These are phyloP conservation scores for Acacia confusa DNA, from an alignment of 306 rosid species.

Conservation along the genomic window DNA sequence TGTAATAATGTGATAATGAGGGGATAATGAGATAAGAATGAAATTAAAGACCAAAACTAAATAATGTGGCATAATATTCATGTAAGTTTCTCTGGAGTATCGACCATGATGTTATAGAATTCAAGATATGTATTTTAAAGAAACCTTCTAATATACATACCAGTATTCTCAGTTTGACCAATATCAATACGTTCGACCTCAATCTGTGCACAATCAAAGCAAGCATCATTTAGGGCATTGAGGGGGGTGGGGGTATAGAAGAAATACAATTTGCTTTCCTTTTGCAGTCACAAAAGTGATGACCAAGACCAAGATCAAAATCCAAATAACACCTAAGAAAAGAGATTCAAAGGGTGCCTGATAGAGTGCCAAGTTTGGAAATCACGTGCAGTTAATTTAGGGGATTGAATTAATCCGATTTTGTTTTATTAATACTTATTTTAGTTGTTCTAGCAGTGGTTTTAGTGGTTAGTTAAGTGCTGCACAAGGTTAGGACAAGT, in stretches of 20 bases:
- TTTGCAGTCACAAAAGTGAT: conserved; percentile 11
- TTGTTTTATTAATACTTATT: no score
- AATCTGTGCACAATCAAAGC: conserved; percentile 51
- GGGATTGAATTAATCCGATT: no score
- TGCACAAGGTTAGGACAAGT: no score
- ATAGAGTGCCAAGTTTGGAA: no score
- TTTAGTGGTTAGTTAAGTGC: no score
- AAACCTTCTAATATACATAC: conserved; percentile 42
- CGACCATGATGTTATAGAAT: not conserved
- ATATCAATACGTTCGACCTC: conserved; percentile 90
- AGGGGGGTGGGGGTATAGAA: not conserved
- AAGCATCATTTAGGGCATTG: conserved; percentile 17
- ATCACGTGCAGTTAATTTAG: no score
- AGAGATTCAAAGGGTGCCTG: conserved; percentile 3
- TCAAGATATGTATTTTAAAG: not conserved
- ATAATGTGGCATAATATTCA: not conserved
- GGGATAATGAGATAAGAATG: not conserved
- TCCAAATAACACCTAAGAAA: not conserved
- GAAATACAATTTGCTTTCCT: conserved; percentile 19
- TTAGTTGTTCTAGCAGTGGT: no score
- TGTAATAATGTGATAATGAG: no score
- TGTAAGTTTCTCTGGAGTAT: not conserved
- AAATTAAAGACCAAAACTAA: not conserved
- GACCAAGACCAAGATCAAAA: conserved; percentile 2
- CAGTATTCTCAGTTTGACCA: conserved; percentile 71